Evolutionary conservation across 331 rosid genomes (phyloP).

Genomic region (Stylosanthes scabra): DNA sequence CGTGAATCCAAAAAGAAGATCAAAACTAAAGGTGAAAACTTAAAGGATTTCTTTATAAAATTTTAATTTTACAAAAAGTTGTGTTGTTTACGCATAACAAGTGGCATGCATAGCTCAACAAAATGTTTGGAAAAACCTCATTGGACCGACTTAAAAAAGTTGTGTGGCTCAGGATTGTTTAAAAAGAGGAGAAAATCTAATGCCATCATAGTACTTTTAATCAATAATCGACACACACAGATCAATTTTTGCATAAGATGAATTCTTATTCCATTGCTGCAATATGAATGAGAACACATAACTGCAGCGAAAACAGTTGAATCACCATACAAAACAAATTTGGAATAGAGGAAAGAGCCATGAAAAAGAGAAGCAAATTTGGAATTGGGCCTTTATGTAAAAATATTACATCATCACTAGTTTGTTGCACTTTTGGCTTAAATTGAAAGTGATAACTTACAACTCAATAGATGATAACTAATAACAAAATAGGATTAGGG

Average conservation of each 20-base stretch:
- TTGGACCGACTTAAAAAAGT: conserved; percentile 38
- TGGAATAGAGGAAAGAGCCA: neutral
- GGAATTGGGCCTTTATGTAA: conserved; percentile 3
- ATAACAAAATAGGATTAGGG: conserved; percentile 30
- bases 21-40: neutral
- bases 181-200: neutral
- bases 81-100: conserved; percentile 23
- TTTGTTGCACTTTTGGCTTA: conserved; percentile 5
- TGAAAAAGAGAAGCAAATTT: conserved; percentile 13
- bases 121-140: neutral
- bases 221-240: neutral
- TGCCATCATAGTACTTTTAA: neutral
- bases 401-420: conserved; percentile 25
- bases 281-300: neutral
- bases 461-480: conserved; percentile 40
- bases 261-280: neutral
- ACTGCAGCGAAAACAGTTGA: neutral
- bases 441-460: conserved; percentile 34
- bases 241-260: conserved; percentile 25
- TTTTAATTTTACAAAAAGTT: neutral
- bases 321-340: neutral
- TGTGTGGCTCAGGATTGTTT: neutral
- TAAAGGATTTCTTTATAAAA: neutral
- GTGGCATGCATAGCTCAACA: conserved; percentile 23
- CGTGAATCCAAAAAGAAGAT: conserved; percentile 12